phyloP scores from a whole-genome alignment of 2,329 filamentous ascomycete species.

The Neofusicoccum laricinum region DNA sequence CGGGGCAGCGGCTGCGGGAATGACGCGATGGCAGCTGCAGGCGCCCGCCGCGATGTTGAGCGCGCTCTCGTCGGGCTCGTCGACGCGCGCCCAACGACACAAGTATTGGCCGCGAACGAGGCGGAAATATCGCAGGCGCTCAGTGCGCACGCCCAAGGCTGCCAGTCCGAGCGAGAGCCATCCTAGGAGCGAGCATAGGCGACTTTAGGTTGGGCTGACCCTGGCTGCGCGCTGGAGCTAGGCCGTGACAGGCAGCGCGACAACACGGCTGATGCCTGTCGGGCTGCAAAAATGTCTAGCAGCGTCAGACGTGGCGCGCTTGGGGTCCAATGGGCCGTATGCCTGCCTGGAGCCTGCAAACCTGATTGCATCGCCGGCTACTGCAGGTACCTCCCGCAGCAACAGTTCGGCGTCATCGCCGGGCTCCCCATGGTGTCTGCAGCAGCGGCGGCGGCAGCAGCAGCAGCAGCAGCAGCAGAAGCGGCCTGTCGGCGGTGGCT shows the following conservation, averaged over 20 bases:
- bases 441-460: too few relatives aligned
- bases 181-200: background rate
- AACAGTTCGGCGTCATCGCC: background rate
- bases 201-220: background rate
- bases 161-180: background rate
- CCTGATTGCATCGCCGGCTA: background rate
- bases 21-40: background rate
- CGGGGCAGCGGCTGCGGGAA: background rate
- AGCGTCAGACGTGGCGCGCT: background rate
- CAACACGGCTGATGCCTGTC: conserved; percentile 6
- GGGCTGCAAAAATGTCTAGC: background rate
- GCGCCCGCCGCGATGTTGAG: background rate
- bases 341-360: background rate
- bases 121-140: background rate
- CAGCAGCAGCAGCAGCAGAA: background rate
- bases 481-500: background rate
- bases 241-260: background rate
- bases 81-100: background rate
- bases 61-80: background rate
- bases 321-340: background rate
- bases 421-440: background rate
- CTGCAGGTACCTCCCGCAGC: conserved; percentile 4
- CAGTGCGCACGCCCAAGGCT: background rate
- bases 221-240: background rate
- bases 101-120: background rate